These are phyloP conservation scores for Phytophthora fragariae DNA, from an alignment of 352 stramenopile genomes.

Conservation along the genomic window DNA sequence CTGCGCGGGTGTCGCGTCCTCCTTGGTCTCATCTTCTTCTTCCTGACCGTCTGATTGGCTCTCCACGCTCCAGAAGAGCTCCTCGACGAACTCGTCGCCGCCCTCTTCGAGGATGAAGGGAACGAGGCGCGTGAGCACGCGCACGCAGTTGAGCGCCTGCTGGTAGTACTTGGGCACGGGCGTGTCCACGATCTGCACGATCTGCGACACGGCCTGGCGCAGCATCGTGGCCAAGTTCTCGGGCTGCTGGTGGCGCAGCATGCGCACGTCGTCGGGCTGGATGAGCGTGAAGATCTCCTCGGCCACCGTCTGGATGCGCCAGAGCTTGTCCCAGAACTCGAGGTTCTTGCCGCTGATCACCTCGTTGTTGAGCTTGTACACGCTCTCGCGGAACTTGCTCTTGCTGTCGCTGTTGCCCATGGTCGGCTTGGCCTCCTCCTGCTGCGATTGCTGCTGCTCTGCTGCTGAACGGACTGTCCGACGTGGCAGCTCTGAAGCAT, in stretches of 20 bases:
- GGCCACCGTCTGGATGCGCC: conserved; percentile 87
- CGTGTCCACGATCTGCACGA: conserved; percentile 89
- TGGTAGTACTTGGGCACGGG: conserved; percentile 90
- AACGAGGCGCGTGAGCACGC: conserved; percentile 83
- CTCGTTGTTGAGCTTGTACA: conserved; percentile 93
- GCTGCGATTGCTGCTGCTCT: not conserved
- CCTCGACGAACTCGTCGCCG: conserved; percentile 82
- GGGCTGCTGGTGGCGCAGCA: conserved; percentile 86
- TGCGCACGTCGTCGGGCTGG: conserved; percentile 89
- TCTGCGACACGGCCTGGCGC: conserved; percentile 76
- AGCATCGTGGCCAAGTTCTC: conserved; percentile 88
- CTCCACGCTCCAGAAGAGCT: conserved; percentile 81
- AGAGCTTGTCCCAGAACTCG: conserved; percentile 92
- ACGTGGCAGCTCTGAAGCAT: too few species aligned
- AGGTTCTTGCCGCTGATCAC: conserved; percentile 86
- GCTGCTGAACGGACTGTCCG: not conserved
- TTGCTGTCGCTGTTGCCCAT: conserved; percentile 93
- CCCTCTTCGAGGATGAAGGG: conserved; percentile 87
- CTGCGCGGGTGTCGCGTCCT: conserved; percentile 28
- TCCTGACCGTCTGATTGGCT: conserved; percentile 27
- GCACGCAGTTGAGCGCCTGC: conserved; percentile 87
- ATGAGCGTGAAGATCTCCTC: conserved; percentile 93
- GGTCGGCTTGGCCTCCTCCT: not conserved
- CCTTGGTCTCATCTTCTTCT: conserved; percentile 35
- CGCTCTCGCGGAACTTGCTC: conserved; percentile 92